These are phyloP conservation scores for Ceratobasidium sp. DNA, from an alignment of 1,284 basidiomycete species.

Conservation along the genomic window DNA sequence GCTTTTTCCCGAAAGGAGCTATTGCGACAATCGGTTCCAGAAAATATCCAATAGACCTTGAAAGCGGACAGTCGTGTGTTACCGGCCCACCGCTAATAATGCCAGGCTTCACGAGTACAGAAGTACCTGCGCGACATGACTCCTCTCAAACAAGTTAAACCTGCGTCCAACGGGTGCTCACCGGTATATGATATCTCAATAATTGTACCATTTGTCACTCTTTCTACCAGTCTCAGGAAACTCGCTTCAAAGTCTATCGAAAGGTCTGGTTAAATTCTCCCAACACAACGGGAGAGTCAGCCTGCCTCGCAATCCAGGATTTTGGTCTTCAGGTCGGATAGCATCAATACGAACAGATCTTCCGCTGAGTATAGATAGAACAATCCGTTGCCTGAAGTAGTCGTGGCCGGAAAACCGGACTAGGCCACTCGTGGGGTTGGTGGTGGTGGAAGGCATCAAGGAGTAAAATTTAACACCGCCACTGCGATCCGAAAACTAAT, in stretches of 20 bases:
- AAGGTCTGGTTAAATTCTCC: background rate
- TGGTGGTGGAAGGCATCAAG: slow-evolving; percentile 30
- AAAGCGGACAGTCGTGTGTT: slow-evolving; percentile 85
- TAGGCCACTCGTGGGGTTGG: slow-evolving; percentile 20
- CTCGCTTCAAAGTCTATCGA: slow-evolving; percentile 88
- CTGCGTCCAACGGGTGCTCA: slow-evolving; percentile 51
- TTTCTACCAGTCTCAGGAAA: slow-evolving; percentile 86
- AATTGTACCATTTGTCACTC: slow-evolving; percentile 91
- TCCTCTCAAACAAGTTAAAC: background rate
- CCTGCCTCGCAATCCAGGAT: slow-evolving; percentile 88
- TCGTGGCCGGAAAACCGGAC: slow-evolving; percentile 75
- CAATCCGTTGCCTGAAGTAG: slow-evolving; percentile 83
- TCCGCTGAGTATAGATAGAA: slow-evolving; percentile 87
- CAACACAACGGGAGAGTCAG: slow-evolving; percentile 22
- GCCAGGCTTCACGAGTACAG: slow-evolving; percentile 89
- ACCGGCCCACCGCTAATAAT: slow-evolving; percentile 84
- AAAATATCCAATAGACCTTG: slow-evolving; percentile 91
- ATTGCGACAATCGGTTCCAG: slow-evolving; percentile 89
- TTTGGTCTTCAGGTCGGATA: slow-evolving; percentile 90
- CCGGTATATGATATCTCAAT: slow-evolving; percentile 98
- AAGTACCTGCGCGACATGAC: slow-evolving; percentile 69
- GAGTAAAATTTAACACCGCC: slow-evolving; percentile 24
- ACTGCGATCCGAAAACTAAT: background rate
- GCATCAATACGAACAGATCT: slow-evolving; percentile 85
- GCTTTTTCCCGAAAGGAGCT: slow-evolving; percentile 92